Percentiles rank a stretch among this genome's conserved stretches.
Evolutionary conservation across 192 early-diverging fungal genomes (phyloP).

Genomic region (Backusella westeae): DNA sequence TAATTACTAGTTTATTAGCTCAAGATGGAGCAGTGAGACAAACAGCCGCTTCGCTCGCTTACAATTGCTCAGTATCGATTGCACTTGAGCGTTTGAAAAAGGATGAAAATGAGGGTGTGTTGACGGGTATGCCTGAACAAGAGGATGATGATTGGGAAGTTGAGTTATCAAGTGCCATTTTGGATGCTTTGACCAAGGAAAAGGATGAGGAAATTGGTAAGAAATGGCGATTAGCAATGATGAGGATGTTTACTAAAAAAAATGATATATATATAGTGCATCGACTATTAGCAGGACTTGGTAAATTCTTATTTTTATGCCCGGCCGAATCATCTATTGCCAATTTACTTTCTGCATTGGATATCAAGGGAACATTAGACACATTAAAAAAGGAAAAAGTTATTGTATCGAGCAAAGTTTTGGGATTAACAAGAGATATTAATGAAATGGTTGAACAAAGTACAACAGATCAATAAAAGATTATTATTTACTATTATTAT

Average conservation of each 20-base stretch:
- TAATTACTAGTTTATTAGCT: slow-evolving; percentile 60
- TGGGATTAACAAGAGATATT: slow-evolving; percentile 14
- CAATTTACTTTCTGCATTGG: slow-evolving; percentile 21
- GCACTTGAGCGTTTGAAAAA: slow-evolving; percentile 38
- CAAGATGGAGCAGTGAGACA: slow-evolving; percentile 54
- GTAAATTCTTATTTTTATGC: slow-evolving; percentile 31
- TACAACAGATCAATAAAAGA: not conserved
- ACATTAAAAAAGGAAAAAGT: slow-evolving; percentile 14
- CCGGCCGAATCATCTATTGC: slow-evolving; percentile 12
- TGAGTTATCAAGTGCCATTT: slow-evolving; percentile 65
- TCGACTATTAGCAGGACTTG: slow-evolving; percentile 25
- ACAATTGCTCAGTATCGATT: slow-evolving; percentile 61
- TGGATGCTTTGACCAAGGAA: slow-evolving; percentile 57
- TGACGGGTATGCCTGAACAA: slow-evolving; percentile 26
- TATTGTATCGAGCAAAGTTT: slow-evolving; percentile 11
- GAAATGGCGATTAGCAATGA: not conserved
- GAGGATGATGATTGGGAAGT: slow-evolving; percentile 69
- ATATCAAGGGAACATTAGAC: slow-evolving; percentile 14
- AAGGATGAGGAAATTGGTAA: slow-evolving; percentile 58
- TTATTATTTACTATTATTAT: not conserved
- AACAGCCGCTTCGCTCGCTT: slow-evolving; percentile 64
- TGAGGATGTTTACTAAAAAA: not conserved
- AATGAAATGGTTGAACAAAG: slow-evolving; percentile 5
- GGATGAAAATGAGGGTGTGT: slow-evolving; percentile 18
- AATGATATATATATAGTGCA: slow-evolving; percentile 1